These are phyloP conservation scores for Lactarius sanguifluus DNA, from an alignment of 768 basidiomycete genomes.

Conservation along the genomic window DNA sequence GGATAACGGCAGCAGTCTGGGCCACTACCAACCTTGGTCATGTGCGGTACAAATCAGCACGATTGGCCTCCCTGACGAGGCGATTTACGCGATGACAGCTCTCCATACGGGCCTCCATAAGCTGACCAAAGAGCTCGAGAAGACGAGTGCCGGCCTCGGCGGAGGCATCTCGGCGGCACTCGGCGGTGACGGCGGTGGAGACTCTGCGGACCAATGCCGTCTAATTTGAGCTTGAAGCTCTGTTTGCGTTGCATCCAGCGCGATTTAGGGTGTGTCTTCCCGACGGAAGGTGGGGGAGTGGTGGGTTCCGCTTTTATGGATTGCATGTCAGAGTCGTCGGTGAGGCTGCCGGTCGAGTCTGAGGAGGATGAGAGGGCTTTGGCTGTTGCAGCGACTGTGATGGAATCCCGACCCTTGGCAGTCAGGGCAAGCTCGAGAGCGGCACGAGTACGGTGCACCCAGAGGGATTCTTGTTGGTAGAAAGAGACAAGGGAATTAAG, in stretches of 20 bases:
- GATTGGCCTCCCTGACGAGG: conserved; percentile 51
- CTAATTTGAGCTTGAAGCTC: conserved; percentile 53
- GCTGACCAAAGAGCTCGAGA: conserved; percentile 65
- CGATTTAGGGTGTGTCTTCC: conserved; percentile 33
- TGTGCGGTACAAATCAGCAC: conserved; percentile 33
- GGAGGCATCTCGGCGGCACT: conserved; percentile 28
- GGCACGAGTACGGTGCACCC: conserved; percentile 66
- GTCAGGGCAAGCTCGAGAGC: conserved; percentile 52
- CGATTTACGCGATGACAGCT: conserved; percentile 67
- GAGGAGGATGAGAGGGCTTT: conserved; percentile 25
- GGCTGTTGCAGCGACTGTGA: conserved; percentile 21
- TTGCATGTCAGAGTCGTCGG: conserved; percentile 29
- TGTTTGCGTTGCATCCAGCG: conserved; percentile 61
- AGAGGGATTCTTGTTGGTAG: conserved; percentile 70
- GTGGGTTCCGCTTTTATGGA: conserved; percentile 38
- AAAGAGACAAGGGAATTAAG: conserved; percentile 65
- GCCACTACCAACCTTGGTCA: conserved; percentile 23
- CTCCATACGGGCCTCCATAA: conserved; percentile 75
- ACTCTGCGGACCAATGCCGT: conserved; percentile 41
- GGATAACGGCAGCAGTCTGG: conserved; percentile 7
- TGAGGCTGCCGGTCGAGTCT: conserved; percentile 25
- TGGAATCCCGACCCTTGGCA: conserved; percentile 32
- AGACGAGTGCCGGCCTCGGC: conserved; percentile 51
- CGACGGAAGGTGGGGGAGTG: conserved; percentile 31
- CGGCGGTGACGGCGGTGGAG: conserved; percentile 36